Conservation (phyloP, 129 eudicot species). For the Pittosporum tobira region DNA sequence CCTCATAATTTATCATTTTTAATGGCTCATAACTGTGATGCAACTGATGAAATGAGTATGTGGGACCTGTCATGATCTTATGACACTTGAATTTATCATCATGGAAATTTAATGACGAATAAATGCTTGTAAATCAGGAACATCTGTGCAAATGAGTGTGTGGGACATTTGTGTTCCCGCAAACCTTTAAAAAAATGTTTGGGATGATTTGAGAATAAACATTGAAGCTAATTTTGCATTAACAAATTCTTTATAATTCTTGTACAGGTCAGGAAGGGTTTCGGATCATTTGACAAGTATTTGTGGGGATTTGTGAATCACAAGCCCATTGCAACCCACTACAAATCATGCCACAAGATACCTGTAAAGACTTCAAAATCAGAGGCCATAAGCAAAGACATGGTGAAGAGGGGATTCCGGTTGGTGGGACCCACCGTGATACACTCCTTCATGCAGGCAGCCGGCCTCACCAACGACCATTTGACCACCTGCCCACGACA, state of each 20-base stretch:
- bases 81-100: not conserved
- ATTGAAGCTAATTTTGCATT: not conserved
- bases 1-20: not conserved
- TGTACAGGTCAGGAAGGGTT: conserved; percentile 45
- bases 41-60: not conserved
- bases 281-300: conserved; percentile 78
- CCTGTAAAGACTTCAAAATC: conserved; percentile 92
- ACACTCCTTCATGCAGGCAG: conserved; percentile 92
- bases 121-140: too few relatives aligned
- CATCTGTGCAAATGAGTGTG: too few relatives aligned
- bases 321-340: conserved; percentile 55
- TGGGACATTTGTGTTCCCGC: too few relatives aligned
- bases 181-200: too few relatives aligned
- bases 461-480: conserved; percentile 89
- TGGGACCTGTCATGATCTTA: not conserved
- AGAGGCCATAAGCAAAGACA: conserved; percentile 84
- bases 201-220: not conserved
- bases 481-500: conserved; percentile 59
- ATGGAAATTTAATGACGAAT: not conserved
- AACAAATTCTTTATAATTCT: not conserved
- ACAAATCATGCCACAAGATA: conserved; percentile 59
- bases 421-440: conserved; percentile 76
- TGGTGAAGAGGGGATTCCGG: conserved; percentile 82
- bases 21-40: not conserved
- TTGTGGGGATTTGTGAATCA: conserved; percentile 84